Conservation (phyloP, 2,329 filamentous ascomycete species). For the Delphinella strobiligena region DNA sequence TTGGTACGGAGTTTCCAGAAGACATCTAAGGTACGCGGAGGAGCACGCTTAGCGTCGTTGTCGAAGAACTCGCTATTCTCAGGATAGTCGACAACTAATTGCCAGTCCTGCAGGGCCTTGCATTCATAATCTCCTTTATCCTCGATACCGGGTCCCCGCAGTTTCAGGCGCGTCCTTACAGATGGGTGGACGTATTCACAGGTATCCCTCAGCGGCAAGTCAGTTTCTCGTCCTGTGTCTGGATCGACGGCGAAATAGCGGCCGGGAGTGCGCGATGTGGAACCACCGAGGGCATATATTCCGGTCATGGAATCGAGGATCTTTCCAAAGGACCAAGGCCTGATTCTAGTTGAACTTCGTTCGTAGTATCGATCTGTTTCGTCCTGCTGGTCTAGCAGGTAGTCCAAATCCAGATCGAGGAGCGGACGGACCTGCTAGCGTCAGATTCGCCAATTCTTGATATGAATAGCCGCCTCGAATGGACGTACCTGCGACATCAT, state of each 20-base stretch:
- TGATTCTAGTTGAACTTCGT: slow-evolving; percentile 24
- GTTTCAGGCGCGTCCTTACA: slow-evolving; percentile 32
- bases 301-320: slow-evolving; percentile 35
- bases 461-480: slow-evolving; percentile 33
- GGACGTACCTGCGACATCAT: slow-evolving; percentile 42
- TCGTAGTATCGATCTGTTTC: slow-evolving; percentile 33
- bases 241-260: slow-evolving; percentile 35
- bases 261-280: slow-evolving; percentile 33
- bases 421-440: slow-evolving; percentile 38
- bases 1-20: slow-evolving; percentile 29
- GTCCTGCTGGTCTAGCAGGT: slow-evolving; percentile 35
- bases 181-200: slow-evolving; percentile 41
- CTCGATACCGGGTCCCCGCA: slow-evolving; percentile 33
- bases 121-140: slow-evolving; percentile 35
- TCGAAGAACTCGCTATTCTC: slow-evolving; percentile 7
- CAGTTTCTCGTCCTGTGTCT: slow-evolving; percentile 27
- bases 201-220: slow-evolving; percentile 33
- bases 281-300: slow-evolving; percentile 35
- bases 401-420: slow-evolving; percentile 35
- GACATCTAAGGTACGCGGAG: slow-evolving; percentile 17
- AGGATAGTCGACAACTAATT: slow-evolving; percentile 31
- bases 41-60: neutral
- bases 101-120: slow-evolving; percentile 33
- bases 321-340: slow-evolving; percentile 38
- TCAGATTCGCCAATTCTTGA: slow-evolving; percentile 38